phyloP scores from a whole-genome alignment of 768 basidiomycete genomes.

The Baorangia bicolor region DNA sequence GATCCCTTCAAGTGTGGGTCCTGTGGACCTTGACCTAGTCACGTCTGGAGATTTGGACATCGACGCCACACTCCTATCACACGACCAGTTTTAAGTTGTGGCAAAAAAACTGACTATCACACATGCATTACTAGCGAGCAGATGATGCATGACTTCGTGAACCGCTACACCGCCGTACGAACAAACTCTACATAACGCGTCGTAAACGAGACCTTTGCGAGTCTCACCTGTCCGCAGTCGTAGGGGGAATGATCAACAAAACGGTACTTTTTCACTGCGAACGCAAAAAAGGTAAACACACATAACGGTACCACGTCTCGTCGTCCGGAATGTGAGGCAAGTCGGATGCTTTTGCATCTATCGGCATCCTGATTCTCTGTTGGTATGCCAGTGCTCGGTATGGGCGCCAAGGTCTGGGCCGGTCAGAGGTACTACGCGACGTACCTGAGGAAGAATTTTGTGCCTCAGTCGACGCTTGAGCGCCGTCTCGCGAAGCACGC shows the following conservation, averaged over 20 bases:
- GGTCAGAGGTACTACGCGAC: conserved; percentile 19
- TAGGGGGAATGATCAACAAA: background rate
- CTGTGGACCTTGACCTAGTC: background rate
- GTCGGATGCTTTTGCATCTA: conserved; percentile 29
- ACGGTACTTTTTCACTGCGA: background rate
- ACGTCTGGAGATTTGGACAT: background rate
- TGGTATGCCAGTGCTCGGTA: background rate
- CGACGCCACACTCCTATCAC: background rate
- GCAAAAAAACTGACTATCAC: background rate
- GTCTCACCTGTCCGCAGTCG: conserved; percentile 9
- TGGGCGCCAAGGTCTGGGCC: background rate
- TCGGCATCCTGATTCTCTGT: conserved; percentile 24
- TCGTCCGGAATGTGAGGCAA: conserved; percentile 36
- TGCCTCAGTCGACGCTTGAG: conserved; percentile 27
- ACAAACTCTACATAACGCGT: conserved; percentile 22
- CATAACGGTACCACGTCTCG: conserved; percentile 37
- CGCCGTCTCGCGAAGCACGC: conserved; percentile 16
- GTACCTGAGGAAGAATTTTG: conserved; percentile 42
- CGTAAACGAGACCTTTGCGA: conserved; percentile 16
- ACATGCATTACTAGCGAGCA: background rate
- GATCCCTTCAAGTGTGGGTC: background rate
- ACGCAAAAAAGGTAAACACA: conserved; percentile 8
- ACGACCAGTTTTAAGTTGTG: background rate
- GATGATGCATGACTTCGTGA: background rate
- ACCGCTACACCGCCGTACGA: conserved; percentile 1